Base-by-base conservation (phyloP, 1,284 basidiomycete species). In the Tilletia setariae region DNA sequence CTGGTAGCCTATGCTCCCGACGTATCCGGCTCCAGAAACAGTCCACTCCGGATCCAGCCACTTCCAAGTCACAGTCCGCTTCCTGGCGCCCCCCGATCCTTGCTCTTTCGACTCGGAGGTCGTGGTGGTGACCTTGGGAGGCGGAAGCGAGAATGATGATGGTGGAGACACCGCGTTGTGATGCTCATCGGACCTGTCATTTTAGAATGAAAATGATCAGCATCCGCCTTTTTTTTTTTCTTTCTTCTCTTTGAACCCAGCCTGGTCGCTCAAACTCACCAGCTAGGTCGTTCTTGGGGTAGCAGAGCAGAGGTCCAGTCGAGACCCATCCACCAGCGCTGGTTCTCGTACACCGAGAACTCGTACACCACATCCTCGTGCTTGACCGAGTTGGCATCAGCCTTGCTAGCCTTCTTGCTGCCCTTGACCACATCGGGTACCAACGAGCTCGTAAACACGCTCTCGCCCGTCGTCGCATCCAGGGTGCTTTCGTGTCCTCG, bases 291-390 rank as follows among this genome's bases (percentile, higher is more conserved):
- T 81, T 97, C 94, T 49, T 89, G 88, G 0, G 94, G 94, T 3
- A 97, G 86, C 6, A 97, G 87, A 0, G 94, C 93, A 1, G 91
- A 90, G 0, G 94, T 95, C 92, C 92, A 97, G 84, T 97, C 86
- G 16, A 86, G 76, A 1, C 85, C 86, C 79, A 86, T 84, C 86
- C 85, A 86, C 94, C 94, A 97, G 3, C 94, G 87, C 84, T 97
- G 94, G 82, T 96, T 97, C 83, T 97, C 94, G 80, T 92, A 90
- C 35, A 96, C 76, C 25, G 78, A 78, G 40, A 82, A 81, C 61
- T 77, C 71, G 61, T 82, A 80, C 16, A 76, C 68, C n/a, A 81
- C 78, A 66, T 79, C 78, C 67, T 78, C 72, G 67, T 74, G 75
- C 42, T 46, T 30, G 21, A 44, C 51, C n/a, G 30, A 23, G 21